phyloP scores from a whole-genome alignment of 345 rosid species.

The Salix suchowensis region DNA sequence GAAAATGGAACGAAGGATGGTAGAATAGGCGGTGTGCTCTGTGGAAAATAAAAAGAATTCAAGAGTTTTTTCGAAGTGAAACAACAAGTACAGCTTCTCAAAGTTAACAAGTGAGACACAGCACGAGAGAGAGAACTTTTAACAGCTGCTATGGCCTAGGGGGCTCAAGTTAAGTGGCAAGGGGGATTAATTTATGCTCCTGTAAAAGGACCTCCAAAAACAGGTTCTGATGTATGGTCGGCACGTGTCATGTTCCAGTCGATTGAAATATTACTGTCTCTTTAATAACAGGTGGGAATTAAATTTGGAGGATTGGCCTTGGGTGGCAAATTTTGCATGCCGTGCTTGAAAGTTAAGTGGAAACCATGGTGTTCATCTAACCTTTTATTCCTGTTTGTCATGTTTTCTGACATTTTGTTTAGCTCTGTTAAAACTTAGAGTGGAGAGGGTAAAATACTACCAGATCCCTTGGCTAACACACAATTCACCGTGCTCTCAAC shows the following conservation, averaged over 20 bases:
- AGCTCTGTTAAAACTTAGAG: background rate
- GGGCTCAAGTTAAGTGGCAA: background rate
- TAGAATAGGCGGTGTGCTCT: background rate
- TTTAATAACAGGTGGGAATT: background rate
- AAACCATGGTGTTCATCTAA: background rate
- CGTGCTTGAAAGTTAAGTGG: conserved; percentile 9
- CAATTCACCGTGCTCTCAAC: background rate
- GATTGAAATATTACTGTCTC: conserved; percentile 18
- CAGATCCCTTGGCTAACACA: background rate
- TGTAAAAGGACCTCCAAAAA: background rate
- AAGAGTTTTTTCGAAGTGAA: conserved; percentile 1
- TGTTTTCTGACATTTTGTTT: background rate
- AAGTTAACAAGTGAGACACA: background rate
- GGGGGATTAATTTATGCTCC: conserved; percentile 32
- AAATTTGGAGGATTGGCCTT: conserved; percentile 3
- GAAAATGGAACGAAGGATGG: background rate
- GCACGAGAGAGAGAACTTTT: background rate
- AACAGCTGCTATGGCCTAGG: background rate
- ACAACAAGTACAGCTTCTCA: background rate
- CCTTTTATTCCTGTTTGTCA: background rate
- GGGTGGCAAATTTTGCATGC: conserved; percentile 13
- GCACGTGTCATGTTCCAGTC: conserved; percentile 46
- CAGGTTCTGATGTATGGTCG: conserved; percentile 3
- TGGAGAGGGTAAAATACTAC: background rate
- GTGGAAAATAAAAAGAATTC: background rate